These are phyloP conservation scores for Didymosphaeria variabile DNA, from an alignment of 2,329 filamentous ascomycete species.

Conservation along the genomic window DNA sequence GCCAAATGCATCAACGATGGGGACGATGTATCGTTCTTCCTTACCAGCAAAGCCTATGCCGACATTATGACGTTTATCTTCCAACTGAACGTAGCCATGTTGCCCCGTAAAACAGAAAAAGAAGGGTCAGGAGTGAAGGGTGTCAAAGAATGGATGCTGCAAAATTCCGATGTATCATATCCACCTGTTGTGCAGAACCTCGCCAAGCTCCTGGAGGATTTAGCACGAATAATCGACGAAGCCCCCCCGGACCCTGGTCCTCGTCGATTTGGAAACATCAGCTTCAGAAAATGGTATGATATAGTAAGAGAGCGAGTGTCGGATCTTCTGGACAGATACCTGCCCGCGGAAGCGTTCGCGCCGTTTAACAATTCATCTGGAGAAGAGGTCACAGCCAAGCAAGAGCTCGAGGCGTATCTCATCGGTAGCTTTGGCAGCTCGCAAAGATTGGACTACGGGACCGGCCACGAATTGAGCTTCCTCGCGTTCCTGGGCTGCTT, in stretches of 20 bases:
- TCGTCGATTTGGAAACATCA: constrained; percentile 89
- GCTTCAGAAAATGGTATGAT: constrained; percentile 84
- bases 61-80: constrained; percentile 88
- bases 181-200: constrained; percentile 70
- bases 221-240: constrained; percentile 75
- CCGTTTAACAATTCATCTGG: constrained; percentile 35
- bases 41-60: constrained; percentile 81
- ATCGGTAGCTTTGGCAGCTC: constrained; percentile 87
- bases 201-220: constrained; percentile 69
- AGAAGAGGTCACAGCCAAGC: constrained; percentile 57
- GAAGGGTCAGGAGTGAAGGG: constrained; percentile 48
- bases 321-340: constrained; percentile 64
- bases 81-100: constrained; percentile 88
- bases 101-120: constrained; percentile 67
- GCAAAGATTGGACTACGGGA: constrained; percentile 92
- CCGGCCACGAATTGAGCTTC: constrained; percentile 95
- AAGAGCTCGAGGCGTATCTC: constrained; percentile 81
- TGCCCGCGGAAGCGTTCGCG: constrained; percentile 60
- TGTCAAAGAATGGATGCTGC: constrained; percentile 62
- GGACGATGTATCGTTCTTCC: constrained; percentile 81
- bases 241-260: constrained; percentile 87
- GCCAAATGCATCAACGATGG: constrained; percentile 85
- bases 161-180: constrained; percentile 54
- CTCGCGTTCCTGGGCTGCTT: constrained; percentile 87
- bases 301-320: constrained; percentile 70